Evolutionary conservation across 2,329 filamentous ascomycete species (phyloP).

Genomic region (Talaromyces sp.): DNA sequence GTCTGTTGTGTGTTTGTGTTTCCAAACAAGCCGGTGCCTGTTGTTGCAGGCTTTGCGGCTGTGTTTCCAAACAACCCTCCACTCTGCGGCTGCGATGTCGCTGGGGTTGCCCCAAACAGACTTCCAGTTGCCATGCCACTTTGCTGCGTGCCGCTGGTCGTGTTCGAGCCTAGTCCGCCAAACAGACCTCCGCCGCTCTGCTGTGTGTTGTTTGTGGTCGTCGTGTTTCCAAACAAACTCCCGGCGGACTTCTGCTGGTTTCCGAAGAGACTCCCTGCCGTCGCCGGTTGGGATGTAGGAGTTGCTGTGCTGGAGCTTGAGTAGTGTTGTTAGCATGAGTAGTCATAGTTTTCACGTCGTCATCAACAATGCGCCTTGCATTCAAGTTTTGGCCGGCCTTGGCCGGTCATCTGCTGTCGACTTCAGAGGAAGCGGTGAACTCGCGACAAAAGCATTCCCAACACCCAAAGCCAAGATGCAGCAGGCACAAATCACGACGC

Average conservation of each 20-base stretch:
- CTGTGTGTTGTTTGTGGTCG: slow-evolving; percentile 20
- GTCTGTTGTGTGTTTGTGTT: slow-evolving; percentile 6
- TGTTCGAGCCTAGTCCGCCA: slow-evolving; percentile 17
- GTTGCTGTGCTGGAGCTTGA: slow-evolving; percentile 18
- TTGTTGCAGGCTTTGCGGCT: slow-evolving; percentile 8
- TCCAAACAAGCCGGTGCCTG: slow-evolving; percentile 7
- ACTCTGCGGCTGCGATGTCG: slow-evolving; percentile 27
- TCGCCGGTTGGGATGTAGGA: slow-evolving; percentile 19
- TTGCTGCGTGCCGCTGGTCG: slow-evolving; percentile 19
- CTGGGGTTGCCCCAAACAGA: slow-evolving; percentile 14
- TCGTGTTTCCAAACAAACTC: slow-evolving; percentile 23
- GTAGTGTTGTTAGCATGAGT: slow-evolving; percentile 21
- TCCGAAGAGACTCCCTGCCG: slow-evolving; percentile 22
- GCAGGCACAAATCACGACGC: background rate
- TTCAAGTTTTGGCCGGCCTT: background rate
- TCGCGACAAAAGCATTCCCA: background rate
- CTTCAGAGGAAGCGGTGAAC: background rate
- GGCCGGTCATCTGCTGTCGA: background rate
- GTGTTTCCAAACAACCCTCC: slow-evolving; percentile 15
- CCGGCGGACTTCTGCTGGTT: slow-evolving; percentile 29
- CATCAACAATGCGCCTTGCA: background rate
- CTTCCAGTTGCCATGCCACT: slow-evolving; percentile 13
- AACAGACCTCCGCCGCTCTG: slow-evolving; percentile 30
- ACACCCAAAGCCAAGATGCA: background rate
- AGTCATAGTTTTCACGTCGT: background rate